Conservation (phyloP, 306 rosid genomes). For the Inga oerstediana region DNA sequence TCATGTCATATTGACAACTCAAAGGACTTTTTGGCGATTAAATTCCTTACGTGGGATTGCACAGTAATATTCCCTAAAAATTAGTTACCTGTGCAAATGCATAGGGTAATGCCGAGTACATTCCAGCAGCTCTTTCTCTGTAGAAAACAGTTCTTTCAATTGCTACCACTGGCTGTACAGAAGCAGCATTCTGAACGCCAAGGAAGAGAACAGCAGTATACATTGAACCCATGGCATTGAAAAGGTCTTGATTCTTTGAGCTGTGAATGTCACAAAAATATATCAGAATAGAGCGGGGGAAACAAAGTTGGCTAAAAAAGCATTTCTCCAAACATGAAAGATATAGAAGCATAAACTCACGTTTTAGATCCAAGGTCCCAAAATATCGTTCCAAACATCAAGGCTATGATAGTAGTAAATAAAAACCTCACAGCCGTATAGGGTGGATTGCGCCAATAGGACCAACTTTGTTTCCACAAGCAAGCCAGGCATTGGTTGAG, state of each 20-base stretch:
- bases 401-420: constrained; percentile 45
- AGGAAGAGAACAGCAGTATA: constrained; percentile 63
- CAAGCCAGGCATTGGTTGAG: constrained; percentile 72
- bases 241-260: constrained; percentile 47
- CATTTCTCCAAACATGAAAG: constrained; percentile 49
- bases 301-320: constrained; percentile 9
- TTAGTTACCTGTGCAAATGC: constrained; percentile 67
- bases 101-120: constrained; percentile 79
- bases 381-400: constrained; percentile 60
- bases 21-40: no score
- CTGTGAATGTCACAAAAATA: constrained; percentile 47
- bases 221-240: constrained; percentile 79
- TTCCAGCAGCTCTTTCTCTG: constrained; percentile 86
- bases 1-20: no score
- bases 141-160: constrained; percentile 83
- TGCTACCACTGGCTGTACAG: constrained; percentile 78
- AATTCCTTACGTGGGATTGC: no score
- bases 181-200: constrained; percentile 61
- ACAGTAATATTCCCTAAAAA: neutral
- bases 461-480: constrained; percentile 77
- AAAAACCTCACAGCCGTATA: constrained; percentile 56
- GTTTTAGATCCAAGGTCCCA: constrained; percentile 63
- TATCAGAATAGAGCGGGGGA: constrained; percentile 12
- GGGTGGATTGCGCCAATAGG: constrained; percentile 58
- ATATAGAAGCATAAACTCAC: constrained; percentile 41